These are phyloP conservation scores for Hondaea fermentalgiana DNA, from an alignment of 108 stramenopile species.

Conservation along the genomic window DNA sequence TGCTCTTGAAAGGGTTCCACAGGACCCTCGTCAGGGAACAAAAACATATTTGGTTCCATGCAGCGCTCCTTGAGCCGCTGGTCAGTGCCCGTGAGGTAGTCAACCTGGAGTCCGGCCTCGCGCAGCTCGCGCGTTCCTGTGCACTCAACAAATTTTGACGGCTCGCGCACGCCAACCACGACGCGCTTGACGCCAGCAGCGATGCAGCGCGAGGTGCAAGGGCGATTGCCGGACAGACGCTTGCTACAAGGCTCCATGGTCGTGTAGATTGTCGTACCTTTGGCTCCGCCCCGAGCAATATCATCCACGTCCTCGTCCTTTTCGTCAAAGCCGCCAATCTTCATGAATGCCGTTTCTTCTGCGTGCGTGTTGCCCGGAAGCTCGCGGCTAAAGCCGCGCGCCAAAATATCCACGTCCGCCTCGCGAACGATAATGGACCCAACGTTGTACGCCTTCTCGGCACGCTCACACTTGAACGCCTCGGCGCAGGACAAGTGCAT, in stretches of 20 bases:
- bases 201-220: conserved; percentile 9
- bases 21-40: not conserved
- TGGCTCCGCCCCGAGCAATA: not conserved
- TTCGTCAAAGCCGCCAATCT: not conserved
- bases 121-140: not conserved
- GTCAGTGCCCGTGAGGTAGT: not conserved
- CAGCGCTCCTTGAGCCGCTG: not conserved
- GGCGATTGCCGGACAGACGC: not conserved
- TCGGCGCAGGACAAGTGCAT: conserved; percentile 1
- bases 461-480: not conserved
- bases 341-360: conserved; percentile 22
- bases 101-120: not conserved
- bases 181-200: not conserved
- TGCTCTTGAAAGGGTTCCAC: not conserved
- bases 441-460: conserved; percentile 6
- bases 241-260: conserved; percentile 22
- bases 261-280: not conserved
- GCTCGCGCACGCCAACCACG: conserved; percentile 13
- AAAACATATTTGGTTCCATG: conserved; percentile 6
- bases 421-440: not conserved
- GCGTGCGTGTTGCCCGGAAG: conserved; percentile 26
- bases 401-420: not conserved
- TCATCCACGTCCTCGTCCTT: not conserved
- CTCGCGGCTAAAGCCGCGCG: conserved; percentile 20
- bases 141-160: conserved; percentile 20